Evolutionary conservation across 2,329 filamentous ascomycete species (phyloP).

Genomic region (Coleophoma eucalyptorum): DNA sequence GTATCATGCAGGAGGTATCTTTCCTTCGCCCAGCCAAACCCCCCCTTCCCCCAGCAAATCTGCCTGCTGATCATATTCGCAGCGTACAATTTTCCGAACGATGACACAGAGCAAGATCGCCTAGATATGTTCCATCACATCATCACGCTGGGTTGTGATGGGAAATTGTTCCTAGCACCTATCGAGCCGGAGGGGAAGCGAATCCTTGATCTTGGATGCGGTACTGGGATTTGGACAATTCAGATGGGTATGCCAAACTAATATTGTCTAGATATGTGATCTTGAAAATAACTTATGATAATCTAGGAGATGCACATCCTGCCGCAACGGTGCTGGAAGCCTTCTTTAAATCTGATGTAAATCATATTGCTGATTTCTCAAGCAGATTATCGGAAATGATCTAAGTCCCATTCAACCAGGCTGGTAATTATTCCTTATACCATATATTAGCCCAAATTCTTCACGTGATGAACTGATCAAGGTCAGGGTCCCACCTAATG

Average conservation of each 20-base stretch:
- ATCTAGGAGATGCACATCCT: not conserved
- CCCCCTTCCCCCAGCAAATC: not conserved
- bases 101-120: conserved; percentile 7
- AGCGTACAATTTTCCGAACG: conserved; percentile 2
- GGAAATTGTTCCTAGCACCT: not conserved
- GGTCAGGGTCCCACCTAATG: conserved; percentile 62
- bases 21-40: not conserved
- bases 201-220: not conserved
- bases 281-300: not conserved
- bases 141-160: not conserved
- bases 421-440: conserved; percentile 25
- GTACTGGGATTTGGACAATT: not conserved
- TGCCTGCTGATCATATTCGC: not conserved
- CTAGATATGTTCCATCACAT: conserved; percentile 8
- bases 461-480: not conserved
- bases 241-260: not conserved
- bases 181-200: not conserved
- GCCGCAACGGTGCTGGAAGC: not conserved
- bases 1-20: conserved; percentile 30
- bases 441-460: not conserved
- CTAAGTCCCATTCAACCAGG: conserved; percentile 36
- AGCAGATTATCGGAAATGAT: conserved; percentile 33
- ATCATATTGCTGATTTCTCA: too few relatives aligned
- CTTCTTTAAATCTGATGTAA: not conserved
- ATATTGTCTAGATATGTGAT: not conserved